Conservation (phyloP, 1,284 basidiomycete genomes). For the Trichosporon sp. region DNA sequence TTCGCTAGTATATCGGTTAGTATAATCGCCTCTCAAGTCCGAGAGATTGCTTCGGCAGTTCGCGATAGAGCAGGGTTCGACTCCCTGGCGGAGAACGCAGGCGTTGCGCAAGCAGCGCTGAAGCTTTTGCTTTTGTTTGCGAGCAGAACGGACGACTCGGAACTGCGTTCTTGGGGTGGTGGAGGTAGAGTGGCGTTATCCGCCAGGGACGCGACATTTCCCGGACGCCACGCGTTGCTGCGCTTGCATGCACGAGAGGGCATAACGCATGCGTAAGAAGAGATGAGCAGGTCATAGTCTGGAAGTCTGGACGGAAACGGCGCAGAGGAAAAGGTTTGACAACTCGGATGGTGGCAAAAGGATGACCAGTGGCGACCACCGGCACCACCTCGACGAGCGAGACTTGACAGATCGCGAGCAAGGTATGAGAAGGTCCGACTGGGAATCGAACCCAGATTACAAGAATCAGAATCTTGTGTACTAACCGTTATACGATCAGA, state of each 20-base stretch:
- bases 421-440: constrained; percentile 8
- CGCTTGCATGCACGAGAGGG: background rate
- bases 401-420: background rate
- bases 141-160: background rate
- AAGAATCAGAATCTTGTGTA: constrained; percentile 21
- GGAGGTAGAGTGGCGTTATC: constrained; percentile 2
- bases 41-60: constrained; percentile 1
- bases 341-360: background rate
- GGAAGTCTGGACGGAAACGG: background rate
- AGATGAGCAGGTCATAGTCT: background rate
- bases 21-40: constrained; percentile 12
- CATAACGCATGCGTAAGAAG: background rate
- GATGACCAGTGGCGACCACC: background rate
- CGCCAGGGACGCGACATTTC: background rate
- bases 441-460: constrained; percentile 20
- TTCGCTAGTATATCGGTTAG: constrained; percentile 15
- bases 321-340: background rate
- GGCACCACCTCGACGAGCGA: background rate
- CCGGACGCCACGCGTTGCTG: background rate
- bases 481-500: constrained; percentile 18
- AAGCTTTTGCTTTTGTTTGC: background rate
- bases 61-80: constrained; percentile 13
- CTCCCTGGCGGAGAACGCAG: constrained; percentile 8
- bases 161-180: background rate
- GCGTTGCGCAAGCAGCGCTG: background rate